These are phyloP conservation scores for Lipomyces yamadae DNA, from an alignment of 805 yeast genomes.

Conservation along the genomic window DNA sequence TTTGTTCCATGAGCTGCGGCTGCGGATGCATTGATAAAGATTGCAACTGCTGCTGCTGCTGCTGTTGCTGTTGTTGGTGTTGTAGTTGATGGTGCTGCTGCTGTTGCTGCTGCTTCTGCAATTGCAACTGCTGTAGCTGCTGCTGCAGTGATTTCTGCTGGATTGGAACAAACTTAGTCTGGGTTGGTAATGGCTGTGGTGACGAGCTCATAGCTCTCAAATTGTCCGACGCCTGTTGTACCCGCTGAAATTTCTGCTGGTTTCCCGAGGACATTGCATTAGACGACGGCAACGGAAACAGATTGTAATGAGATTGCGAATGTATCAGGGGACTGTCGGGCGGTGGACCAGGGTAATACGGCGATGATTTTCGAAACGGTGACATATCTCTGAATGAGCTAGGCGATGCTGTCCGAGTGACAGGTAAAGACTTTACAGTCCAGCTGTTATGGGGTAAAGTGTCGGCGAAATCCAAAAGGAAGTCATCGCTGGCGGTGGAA, in stretches of 20 bases:
- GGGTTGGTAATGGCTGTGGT: slow-evolving; percentile 8
- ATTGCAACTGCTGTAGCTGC: slow-evolving; percentile 28
- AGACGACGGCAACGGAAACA: slow-evolving; percentile 23
- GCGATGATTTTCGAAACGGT: slow-evolving; percentile 39
- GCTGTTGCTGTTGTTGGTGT: slow-evolving; percentile 22
- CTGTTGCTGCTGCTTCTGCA: slow-evolving; percentile 31
- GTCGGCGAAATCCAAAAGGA: slow-evolving; percentile 27
- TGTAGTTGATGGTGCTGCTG: slow-evolving; percentile 28
- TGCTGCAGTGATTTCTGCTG: slow-evolving; percentile 26
- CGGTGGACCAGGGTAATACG: slow-evolving; percentile 35
- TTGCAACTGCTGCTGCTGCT: slow-evolving; percentile 1
- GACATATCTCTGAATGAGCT: slow-evolving; percentile 29
- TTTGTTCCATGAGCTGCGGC: slow-evolving; percentile 14
- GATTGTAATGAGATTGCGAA: slow-evolving; percentile 8
- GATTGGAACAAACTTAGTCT: slow-evolving; percentile 14
- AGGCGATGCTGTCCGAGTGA: slow-evolving; percentile 34
- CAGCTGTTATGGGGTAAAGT: slow-evolving; percentile 16
- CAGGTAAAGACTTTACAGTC: slow-evolving; percentile 30
- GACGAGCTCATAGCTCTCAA: not conserved
- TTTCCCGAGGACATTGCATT: not conserved
- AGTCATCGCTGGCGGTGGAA: slow-evolving; percentile 33
- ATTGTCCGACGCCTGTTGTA: slow-evolving; percentile 2
- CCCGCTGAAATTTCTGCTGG: slow-evolving; percentile 3
- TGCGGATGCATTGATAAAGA: slow-evolving; percentile 2
- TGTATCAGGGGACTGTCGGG: slow-evolving; percentile 25